A percentile compares a stretch with the other conserved stretches of the same genome.
Conservation (phyloP, 2,329 filamentous ascomycete species). For the Beauveria sp. region DNA sequence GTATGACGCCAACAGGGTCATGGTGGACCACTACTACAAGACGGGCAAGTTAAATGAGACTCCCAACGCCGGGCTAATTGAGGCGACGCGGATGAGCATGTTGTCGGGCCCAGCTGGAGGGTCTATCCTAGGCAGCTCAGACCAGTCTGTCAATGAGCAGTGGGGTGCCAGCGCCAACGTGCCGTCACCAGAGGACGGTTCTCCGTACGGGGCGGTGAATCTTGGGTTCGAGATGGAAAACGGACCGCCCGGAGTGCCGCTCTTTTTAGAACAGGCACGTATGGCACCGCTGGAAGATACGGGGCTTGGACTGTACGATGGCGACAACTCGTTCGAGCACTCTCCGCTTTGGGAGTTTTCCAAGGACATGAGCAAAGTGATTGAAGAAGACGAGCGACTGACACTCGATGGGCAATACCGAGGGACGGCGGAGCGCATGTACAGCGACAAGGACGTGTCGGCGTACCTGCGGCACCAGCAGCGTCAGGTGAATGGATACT, state of each 20-base stretch:
- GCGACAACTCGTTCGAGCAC: slow-evolving; percentile 8
- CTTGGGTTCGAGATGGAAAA: slow-evolving; percentile 7
- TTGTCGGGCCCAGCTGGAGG: background rate
- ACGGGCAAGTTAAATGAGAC: slow-evolving; percentile 18
- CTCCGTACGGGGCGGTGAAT: background rate
- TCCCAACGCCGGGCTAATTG: background rate
- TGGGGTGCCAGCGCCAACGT: slow-evolving; percentile 1
- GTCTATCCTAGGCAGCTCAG: background rate
- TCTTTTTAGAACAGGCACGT: slow-evolving; percentile 6
- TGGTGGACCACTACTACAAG: slow-evolving; percentile 25
- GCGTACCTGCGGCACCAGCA: slow-evolving; percentile 4
- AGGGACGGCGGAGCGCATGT: background rate
- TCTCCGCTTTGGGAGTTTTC: background rate
- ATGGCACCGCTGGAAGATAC: slow-evolving; percentile 2
- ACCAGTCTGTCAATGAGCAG: background rate
- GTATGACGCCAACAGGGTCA: slow-evolving; percentile 22
- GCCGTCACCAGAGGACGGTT: background rate
- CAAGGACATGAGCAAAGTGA: background rate
- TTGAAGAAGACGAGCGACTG: background rate
- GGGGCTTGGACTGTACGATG: slow-evolving; percentile 3
- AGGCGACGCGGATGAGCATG: slow-evolving; percentile 7
- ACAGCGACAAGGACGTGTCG: slow-evolving; percentile 8
- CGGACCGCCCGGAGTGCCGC: slow-evolving; percentile 4
- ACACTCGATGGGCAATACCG: background rate
- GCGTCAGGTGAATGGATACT: slow-evolving; percentile 6